Evolutionary conservation across 768 basidiomycete genomes (phyloP), one percentile per base, ranked within the genome.

Genomic region (Boletus vermiculosoides): DNA sequence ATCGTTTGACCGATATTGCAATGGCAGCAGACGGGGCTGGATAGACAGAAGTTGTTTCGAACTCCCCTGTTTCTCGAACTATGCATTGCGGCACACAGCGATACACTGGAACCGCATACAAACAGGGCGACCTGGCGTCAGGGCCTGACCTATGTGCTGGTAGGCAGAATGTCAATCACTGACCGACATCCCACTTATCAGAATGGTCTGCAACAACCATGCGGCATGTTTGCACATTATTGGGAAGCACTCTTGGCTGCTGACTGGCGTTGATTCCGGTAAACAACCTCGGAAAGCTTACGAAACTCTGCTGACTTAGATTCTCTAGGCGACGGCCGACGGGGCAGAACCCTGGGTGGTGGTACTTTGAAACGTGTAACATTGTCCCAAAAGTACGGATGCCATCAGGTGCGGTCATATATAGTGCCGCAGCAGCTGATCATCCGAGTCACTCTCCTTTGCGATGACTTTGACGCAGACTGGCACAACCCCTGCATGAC

Each of bases 381-480:
- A 22, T 48, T 34, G 33, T 5, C 9, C 20, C 31, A 16, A 49
- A 33, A 20, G 1, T 22, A 13, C 22, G 9, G 4, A 16, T 23
- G 8, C 22, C n/a, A n/a, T n/a, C n/a, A n/a, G n/a, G 5, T 18
- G 47, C 6, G 28, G 11, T 31, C 53, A 34, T 13, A 34, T 36
- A 47, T 42, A 47, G 33, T 46, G 45, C 15, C 2, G 39, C 20
- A 11, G 10, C 2, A 9, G 9, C 36, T 1, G 47, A 34, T 23
- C 16, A 36, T 23, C 22, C 22, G 4, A 10, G 15, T 36, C 10
- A 2, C 2, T 13, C 20, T 23, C 41, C 20, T 25, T 25, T 25
- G 5, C n/a, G 16, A 56, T 51, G 37, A 20, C 23, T 36, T 59
- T 54, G 47, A 56, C n/a, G 22, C 54, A 59, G 25, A 50, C 44